Evolutionary conservation across 2,329 filamentous ascomycete genomes (phyloP).

Genomic region (Nannizzia gypsea): DNA sequence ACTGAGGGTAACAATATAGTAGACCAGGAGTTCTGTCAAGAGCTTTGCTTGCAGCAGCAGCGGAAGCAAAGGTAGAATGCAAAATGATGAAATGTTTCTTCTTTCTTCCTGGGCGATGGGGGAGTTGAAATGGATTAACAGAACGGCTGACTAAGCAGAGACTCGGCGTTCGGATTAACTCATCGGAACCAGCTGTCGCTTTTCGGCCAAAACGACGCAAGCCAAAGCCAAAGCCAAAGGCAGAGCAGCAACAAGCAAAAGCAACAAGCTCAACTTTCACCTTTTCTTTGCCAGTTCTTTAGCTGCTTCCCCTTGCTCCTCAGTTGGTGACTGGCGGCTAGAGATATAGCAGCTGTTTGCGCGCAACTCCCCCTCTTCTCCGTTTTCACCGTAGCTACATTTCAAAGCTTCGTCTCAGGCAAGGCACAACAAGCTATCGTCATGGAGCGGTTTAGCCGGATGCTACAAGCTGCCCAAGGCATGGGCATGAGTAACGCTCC

Average conservation of each 20-base stretch:
- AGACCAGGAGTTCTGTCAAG: neutral
- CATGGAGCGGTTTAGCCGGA: slow-evolving; percentile 87
- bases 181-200: neutral
- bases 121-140: neutral
- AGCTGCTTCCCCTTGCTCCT: neutral
- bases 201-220: too few species aligned
- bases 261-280: neutral
- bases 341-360: neutral
- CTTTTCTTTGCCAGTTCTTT: neutral
- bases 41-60: neutral
- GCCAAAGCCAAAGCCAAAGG: neutral
- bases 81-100: neutral
- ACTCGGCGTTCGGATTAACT: neutral
- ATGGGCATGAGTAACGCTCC: slow-evolving; percentile 37
- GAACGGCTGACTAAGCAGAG: neutral
- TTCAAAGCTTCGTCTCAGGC: neutral
- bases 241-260: neutral
- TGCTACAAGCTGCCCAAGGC: slow-evolving; percentile 63
- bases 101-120: neutral
- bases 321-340: too few species aligned
- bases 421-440: slow-evolving; percentile 15
- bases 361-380: neutral
- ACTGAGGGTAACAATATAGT: neutral
- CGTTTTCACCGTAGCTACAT: neutral
- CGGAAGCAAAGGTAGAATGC: neutral